These are phyloP conservation scores for Gillenia trifoliata DNA, from an alignment of 306 rosid species.

Conservation along the genomic window DNA sequence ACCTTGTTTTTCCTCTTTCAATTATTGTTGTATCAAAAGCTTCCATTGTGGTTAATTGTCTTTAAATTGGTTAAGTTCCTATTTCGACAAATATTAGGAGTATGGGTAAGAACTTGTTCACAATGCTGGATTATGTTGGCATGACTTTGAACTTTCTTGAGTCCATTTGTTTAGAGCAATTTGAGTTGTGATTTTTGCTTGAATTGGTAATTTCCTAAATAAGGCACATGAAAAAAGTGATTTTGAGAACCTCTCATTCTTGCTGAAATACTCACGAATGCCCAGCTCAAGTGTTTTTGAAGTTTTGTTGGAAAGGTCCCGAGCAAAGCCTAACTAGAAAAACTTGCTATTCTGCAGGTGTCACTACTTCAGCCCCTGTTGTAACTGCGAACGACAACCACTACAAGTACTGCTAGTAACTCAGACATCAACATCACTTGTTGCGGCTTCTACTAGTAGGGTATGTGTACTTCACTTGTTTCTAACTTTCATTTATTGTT, in stretches of 20 bases:
- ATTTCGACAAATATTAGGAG: too few relatives aligned
- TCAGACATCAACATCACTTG: slow-evolving; percentile 55
- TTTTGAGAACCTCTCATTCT: too few relatives aligned
- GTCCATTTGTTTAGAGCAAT: neutral
- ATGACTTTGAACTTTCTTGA: neutral
- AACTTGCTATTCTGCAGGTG: slow-evolving; percentile 36
- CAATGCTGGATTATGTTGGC: slow-evolving; percentile 21
- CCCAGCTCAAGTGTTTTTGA: too few relatives aligned
- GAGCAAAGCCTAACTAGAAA: neutral
- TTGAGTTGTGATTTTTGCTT: neutral
- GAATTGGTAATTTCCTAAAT: neutral
- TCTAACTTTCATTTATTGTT: too few relatives aligned
- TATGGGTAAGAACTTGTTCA: too few relatives aligned
- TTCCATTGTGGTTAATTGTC: neutral
- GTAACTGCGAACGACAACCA: slow-evolving; percentile 44
- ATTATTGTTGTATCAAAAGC: neutral
- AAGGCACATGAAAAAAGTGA: too few relatives aligned
- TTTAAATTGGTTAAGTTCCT: neutral
- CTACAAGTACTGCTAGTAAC: slow-evolving; percentile 48
- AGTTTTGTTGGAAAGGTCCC: too few relatives aligned
- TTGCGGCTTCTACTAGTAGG: slow-evolving; percentile 62
- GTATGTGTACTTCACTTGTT: slow-evolving; percentile 50
- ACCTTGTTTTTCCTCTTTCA: neutral
- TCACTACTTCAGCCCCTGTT: slow-evolving; percentile 23
- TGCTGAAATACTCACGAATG: too few relatives aligned